These are phyloP conservation scores for Firmiana major DNA, from an alignment of 345 rosid species.

Conservation along the genomic window DNA sequence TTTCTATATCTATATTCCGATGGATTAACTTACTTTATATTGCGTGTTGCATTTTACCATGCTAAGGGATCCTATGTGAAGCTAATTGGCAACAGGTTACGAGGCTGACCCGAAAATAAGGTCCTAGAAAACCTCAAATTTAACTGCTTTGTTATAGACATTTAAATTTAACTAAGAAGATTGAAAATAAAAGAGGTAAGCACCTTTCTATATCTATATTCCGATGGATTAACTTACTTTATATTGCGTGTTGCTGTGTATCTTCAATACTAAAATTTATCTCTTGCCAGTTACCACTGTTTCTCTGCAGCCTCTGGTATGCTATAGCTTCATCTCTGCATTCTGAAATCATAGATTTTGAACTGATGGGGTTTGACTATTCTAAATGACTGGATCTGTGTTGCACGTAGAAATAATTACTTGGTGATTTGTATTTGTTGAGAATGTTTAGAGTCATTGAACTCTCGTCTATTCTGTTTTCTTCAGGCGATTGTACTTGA, in stretches of 20 bases:
- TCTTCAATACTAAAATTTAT: neutral
- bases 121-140: neutral
- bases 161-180: neutral
- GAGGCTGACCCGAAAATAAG: neutral
- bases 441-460: neutral
- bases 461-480: conserved; percentile 2
- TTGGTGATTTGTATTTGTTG: conserved; percentile 8
- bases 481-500: conserved; percentile 71
- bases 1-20: neutral
- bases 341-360: neutral
- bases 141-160: neutral
- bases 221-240: neutral
- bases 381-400: neutral
- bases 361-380: neutral
- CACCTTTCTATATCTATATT: neutral
- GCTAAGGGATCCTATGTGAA: neutral
- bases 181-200: neutral
- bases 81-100: neutral
- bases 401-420: neutral
- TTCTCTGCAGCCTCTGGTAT: neutral
- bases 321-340: neutral
- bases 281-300: neutral
- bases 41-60: neutral
- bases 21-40: neutral
- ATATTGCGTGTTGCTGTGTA: neutral